Evolutionary conservation across 768 basidiomycete species (phyloP).

Genomic region (Kwoniella sp.): DNA sequence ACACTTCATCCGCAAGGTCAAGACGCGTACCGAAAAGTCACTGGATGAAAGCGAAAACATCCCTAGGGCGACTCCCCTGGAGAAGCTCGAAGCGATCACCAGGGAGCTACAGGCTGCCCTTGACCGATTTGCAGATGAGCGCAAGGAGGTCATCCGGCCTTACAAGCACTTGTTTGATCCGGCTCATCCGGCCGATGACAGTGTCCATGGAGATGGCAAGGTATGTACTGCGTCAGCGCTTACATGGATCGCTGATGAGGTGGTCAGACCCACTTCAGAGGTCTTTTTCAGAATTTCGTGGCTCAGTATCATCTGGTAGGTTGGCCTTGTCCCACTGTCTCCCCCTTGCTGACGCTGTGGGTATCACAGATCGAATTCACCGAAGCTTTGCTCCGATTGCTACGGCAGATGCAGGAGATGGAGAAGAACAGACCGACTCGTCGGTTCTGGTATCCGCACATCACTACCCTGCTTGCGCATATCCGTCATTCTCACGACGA

Average conservation of each 20-base stretch:
- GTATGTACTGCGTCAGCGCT: conserved; percentile 2
- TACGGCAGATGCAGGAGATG: conserved; percentile 33
- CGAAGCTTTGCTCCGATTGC: conserved; percentile 23
- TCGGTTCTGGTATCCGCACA: conserved; percentile 37
- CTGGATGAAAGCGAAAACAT: conserved; percentile 7
- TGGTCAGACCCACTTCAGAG: conserved; percentile 31
- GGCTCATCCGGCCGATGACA: conserved; percentile 20
- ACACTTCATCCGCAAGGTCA: conserved; percentile 6
- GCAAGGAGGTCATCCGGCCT: conserved; percentile 34
- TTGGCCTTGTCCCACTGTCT: neutral
- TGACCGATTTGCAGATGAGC: conserved; percentile 17
- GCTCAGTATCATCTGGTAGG: conserved; percentile 43
- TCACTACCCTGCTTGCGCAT: conserved; percentile 17
- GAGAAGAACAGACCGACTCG: conserved; percentile 14
- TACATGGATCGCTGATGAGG: neutral
- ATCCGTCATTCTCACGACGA: conserved; percentile 21
- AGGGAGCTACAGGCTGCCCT: conserved; percentile 26
- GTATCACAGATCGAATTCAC: conserved; percentile 39
- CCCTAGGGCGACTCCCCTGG: neutral
- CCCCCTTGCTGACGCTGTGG: neutral
- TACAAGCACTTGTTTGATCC: conserved; percentile 45
- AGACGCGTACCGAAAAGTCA: neutral
- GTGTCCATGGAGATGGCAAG: conserved; percentile 7
- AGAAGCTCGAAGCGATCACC: conserved; percentile 6
- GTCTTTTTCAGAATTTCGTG: conserved; percentile 43